Conservation (phyloP, 1,284 basidiomycete species). For the Tranzscheliella williamsii region DNA sequence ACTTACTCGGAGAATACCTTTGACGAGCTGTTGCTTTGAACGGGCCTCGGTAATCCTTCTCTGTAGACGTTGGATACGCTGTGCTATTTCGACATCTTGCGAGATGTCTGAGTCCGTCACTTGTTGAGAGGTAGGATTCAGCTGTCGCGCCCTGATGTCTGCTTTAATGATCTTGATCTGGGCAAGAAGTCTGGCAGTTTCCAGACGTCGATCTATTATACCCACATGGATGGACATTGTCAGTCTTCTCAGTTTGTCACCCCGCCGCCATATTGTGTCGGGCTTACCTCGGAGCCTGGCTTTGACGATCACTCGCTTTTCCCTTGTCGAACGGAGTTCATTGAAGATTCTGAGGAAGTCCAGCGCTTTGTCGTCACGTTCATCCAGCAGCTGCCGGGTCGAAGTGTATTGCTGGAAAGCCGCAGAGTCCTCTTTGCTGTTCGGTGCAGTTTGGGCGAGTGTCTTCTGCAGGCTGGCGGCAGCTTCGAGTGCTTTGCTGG, state of each 20-base stretch:
- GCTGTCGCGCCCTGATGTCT: conserved; percentile 24
- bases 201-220: conserved; percentile 10
- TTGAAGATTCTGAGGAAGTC: conserved; percentile 30
- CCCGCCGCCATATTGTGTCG: too few species aligned
- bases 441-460: conserved; percentile 17
- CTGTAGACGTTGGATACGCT: conserved; percentile 27
- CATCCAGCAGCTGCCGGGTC: conserved; percentile 28
- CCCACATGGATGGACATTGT: not conserved
- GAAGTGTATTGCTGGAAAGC: conserved; percentile 10
- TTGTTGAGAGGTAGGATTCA: conserved; percentile 8
- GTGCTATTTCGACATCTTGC: conserved; percentile 15
- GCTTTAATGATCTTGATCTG: conserved; percentile 27
- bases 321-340: conserved; percentile 11
- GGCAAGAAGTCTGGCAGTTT: conserved; percentile 18
- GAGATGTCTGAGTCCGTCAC: conserved; percentile 12
- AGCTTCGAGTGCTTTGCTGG: conserved; percentile 17
- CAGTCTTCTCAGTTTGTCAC: too few species aligned
- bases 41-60: conserved; percentile 27
- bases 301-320: conserved; percentile 15
- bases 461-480: conserved; percentile 20
- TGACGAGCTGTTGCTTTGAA: conserved; percentile 40
- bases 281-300: conserved; percentile 18
- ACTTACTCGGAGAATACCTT: conserved; percentile 37
- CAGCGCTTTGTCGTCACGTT: conserved; percentile 33
- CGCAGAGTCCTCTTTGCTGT: not conserved